Evolutionary conservation across 768 basidiomycete genomes (phyloP).

Genomic region (Piloderma croceum): DNA sequence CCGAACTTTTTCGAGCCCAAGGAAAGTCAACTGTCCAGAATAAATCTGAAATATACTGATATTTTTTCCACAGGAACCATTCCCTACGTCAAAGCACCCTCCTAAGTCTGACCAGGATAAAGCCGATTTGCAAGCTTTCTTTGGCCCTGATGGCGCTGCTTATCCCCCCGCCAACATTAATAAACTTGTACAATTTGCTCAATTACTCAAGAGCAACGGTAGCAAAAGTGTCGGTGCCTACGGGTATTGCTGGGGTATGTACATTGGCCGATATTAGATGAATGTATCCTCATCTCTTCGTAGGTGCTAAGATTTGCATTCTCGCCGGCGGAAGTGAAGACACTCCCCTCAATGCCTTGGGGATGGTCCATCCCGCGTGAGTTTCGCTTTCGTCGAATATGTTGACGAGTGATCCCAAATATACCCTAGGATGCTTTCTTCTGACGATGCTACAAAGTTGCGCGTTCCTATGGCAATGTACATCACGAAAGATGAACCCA

Average conservation of each 20-base stretch:
- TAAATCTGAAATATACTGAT: too few relatives aligned
- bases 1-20: conserved; percentile 66
- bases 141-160: conserved; percentile 49
- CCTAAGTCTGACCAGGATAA: conserved; percentile 50
- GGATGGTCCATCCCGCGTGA: conserved; percentile 56
- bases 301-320: conserved; percentile 49
- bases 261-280: neutral
- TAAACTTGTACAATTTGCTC: conserved; percentile 38
- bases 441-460: conserved; percentile 45
- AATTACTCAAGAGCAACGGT: conserved; percentile 37
- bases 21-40: too few relatives aligned
- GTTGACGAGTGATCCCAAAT: neutral
- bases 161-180: conserved; percentile 33
- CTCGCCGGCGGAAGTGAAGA: conserved; percentile 30
- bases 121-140: conserved; percentile 50
- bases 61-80: conserved; percentile 44
- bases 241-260: conserved; percentile 54
- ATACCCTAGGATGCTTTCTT: conserved; percentile 42
- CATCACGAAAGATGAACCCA: conserved; percentile 53
- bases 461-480: conserved; percentile 51
- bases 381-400: conserved; percentile 11
- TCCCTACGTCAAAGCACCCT: conserved; percentile 45
- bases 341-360: conserved; percentile 43
- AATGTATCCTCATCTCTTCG: neutral
- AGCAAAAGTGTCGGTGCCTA: conserved; percentile 43